Evolutionary conservation across 2,329 filamentous ascomycete genomes (phyloP), one percentile per base, ranked within the genome.

Genomic region (Ophiostoma angusticollis): DNA sequence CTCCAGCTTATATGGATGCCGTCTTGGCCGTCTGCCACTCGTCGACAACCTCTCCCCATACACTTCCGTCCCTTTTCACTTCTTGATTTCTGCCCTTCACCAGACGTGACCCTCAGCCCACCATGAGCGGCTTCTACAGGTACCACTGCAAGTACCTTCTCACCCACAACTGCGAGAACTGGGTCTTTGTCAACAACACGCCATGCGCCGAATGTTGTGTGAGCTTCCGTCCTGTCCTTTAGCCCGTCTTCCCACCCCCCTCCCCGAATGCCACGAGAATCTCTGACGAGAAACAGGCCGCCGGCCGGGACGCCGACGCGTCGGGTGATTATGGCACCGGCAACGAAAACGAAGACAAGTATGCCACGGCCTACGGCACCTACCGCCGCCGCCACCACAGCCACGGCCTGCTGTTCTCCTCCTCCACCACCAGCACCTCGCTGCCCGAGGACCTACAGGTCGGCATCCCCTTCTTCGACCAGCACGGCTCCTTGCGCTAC

Each of bases 61-160:
- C n/a, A n/a, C n/a, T n/a, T 14, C 9, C 12, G 23, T 16, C 8
- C 9, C 23, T n/a, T 22, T 12, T 13, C 17, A 9, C 16, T n/a
- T n/a, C n/a, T n/a, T n/a, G n/a, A n/a, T n/a, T n/a, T n/a, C n/a
- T n/a, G n/a, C n/a, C n/a, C n/a, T n/a, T n/a, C 16, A 18, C 29
- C 29, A 33, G n/a, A n/a, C n/a, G n/a, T n/a, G n/a, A n/a, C n/a
- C 14, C 3, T n/a, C 27, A 3, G 11, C 21, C 31, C 51, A 54
- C 11, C 39, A 62, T 62, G 60, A 60, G 57, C 36, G 61, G 62
- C 31, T 64, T 57, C 42, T 67, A 66, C 52, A 67, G 63, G 55
- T 68, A 65, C 53, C 58, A 62, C 28, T 70, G 66, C 60, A 69
- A 67, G 51, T 64, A 68, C 56, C 68, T 64, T 45, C 58, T 60